phyloP scores from a whole-genome alignment of 192 early-diverging fungal species.

The Mortierella hygrophila region DNA sequence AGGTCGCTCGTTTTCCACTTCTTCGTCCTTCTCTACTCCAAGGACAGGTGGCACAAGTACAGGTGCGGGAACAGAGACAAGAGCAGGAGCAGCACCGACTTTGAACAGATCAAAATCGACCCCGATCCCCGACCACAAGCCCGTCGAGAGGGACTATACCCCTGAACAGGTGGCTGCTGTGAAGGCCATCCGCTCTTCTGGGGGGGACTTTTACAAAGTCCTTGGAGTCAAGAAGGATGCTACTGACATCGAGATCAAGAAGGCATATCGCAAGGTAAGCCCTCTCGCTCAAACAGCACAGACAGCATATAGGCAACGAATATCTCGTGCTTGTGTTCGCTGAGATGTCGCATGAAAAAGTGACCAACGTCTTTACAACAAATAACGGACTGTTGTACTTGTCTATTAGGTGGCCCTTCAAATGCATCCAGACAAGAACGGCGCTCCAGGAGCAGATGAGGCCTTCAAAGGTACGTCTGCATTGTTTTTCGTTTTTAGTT shows the following conservation, averaged over 20 bases:
- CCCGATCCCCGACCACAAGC: slow-evolving; percentile 45
- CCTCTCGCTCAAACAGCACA: neutral
- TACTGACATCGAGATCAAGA: slow-evolving; percentile 88
- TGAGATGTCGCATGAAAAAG: too few relatives aligned
- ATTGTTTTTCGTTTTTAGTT: neutral
- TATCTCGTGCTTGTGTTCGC: too few relatives aligned
- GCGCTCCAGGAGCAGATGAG: slow-evolving; percentile 94
- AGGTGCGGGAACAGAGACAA: slow-evolving; percentile 5
- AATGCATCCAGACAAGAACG: slow-evolving; percentile 97
- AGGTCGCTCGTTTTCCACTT: slow-evolving; percentile 23
- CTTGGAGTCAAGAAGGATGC: slow-evolving; percentile 83
- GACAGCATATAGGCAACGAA: neutral
- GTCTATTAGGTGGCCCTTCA: slow-evolving; percentile 80
- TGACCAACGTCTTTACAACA: neutral
- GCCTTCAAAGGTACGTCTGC: slow-evolving; percentile 87
- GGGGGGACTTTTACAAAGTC: slow-evolving; percentile 87
- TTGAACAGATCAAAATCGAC: slow-evolving; percentile 28
- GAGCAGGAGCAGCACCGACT: slow-evolving; percentile 12
- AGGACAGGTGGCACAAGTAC: slow-evolving; percentile 16
- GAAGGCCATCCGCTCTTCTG: slow-evolving; percentile 77
- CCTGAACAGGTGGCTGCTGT: slow-evolving; percentile 85
- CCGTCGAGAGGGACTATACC: slow-evolving; percentile 72
- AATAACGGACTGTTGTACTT: too few relatives aligned
- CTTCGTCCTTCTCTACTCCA: slow-evolving; percentile 17
- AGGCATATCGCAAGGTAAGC: slow-evolving; percentile 91